Evolutionary conservation across 352 stramenopile genomes (phyloP).

Genomic region (Phytophthora podocarpi): DNA sequence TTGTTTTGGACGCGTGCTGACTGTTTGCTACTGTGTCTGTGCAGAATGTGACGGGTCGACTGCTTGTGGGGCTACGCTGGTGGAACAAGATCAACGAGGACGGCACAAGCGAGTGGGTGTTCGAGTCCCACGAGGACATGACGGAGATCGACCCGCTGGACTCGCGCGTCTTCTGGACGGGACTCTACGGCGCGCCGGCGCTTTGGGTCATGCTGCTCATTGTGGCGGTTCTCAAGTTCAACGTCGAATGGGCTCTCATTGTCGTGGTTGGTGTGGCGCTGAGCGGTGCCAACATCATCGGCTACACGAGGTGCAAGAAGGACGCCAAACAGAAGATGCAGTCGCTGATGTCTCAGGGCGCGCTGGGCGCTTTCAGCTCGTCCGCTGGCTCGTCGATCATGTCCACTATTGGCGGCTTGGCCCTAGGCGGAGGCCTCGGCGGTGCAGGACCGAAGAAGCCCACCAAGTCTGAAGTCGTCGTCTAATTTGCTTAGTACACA

Average conservation of each 20-base stretch:
- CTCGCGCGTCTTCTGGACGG: constrained; percentile 94
- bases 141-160: constrained; percentile 89
- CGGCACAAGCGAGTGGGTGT: constrained; percentile 96
- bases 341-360: constrained; percentile 77
- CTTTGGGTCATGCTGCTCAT: constrained; percentile 93
- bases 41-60: constrained; percentile 85
- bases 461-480: constrained; percentile 39
- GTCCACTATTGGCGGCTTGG: constrained; percentile 75
- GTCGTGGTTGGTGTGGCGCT: constrained; percentile 93
- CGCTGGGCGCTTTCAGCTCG: constrained; percentile 67
- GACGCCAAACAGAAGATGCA: constrained; percentile 88
- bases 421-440: constrained; percentile 46
- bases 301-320: constrained; percentile 98
- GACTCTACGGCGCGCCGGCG: constrained; percentile 94
- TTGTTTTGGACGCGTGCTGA: constrained; percentile 17
- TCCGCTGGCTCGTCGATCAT: constrained; percentile 77
- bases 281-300: constrained; percentile 96
- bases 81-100: constrained; percentile 98
- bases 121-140: constrained; percentile 94
- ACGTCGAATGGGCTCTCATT: constrained; percentile 95
- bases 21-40: constrained; percentile 20
- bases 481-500: constrained; percentile 32
- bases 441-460: constrained; percentile 21
- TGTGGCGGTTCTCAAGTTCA: constrained; percentile 93
- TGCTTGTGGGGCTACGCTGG: constrained; percentile 96